Evolutionary conservation across 169 alveolate genomes (phyloP), one percentile per base, ranked within the genome.

Genomic region (Plasmodium inui): DNA sequence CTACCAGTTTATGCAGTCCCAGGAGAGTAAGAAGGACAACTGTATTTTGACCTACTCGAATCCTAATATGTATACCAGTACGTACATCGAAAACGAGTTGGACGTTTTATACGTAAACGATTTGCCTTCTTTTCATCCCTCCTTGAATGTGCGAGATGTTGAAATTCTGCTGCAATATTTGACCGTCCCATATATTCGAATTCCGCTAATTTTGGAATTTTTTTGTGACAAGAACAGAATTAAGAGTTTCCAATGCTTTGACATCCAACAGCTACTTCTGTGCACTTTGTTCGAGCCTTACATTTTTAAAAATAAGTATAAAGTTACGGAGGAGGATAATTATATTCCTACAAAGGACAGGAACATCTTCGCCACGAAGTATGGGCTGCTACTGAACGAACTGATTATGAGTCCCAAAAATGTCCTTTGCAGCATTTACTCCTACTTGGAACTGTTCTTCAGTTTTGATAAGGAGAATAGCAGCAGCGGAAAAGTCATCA

Each of bases 131-230:
- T 96, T 92, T 74, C 96, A 97, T 67, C 96, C 95, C 32, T 92
- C 95, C 55, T 86, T 97, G 83, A 96, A 95, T 10, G 93, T 95
- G 32, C 92, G 98, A 28, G 98, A 97, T 88, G 92, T 96, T 3
- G 98, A 97, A 85, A 94, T 97, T 14, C 80, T 97, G 26, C 79
- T 97, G 17, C 98, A 97, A 94, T 97, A 97, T 92, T 96, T 97
- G 46, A 97, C 98, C 14, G 97, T 98, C 0, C 96, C 98, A 17
- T 97, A 97, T 89, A 95, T 97, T 71, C 94, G 98, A 26, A 97
- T 97, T 30, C 98, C 98, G 50, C 96, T 97, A 34, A 94, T 97
- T 61, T 84, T 96, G 92, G 98, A 96, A 84, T 97, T 97, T 90
- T 97, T 97, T 85, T 88, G 97, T 28, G 97, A 94, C 70, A 98